Evolutionary conservation across 345 rosid species (phyloP).

Genomic region (Durio zibethinus): DNA sequence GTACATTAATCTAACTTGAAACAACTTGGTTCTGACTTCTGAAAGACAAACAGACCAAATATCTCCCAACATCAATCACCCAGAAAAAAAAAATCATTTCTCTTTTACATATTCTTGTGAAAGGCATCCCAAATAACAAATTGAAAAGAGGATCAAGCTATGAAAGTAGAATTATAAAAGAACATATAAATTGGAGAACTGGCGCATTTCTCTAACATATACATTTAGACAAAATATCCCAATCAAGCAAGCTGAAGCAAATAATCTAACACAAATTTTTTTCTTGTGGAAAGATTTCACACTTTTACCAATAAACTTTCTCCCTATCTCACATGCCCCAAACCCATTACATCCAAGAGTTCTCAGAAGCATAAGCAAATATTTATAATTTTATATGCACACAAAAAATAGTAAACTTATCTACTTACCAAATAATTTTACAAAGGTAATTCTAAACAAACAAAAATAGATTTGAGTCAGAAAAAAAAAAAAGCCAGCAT

Average conservation of each 20-base stretch:
- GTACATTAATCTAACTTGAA: not conserved
- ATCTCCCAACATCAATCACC: conserved; percentile 1
- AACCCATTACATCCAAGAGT: not conserved
- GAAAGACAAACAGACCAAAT: conserved; percentile 2
- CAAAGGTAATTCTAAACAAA: too few relatives aligned
- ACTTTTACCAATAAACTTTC: not conserved
- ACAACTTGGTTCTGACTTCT: not conserved
- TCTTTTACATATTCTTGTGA: not conserved
- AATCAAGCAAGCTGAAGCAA: not conserved
- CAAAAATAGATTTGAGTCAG: too few relatives aligned
- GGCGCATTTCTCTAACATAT: not conserved
- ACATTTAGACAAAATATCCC: not conserved
- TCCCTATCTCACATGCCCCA: not conserved
- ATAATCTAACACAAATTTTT: not conserved
- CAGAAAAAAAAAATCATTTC: not conserved
- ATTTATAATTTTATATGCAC: too few relatives aligned
- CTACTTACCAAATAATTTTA: too few relatives aligned
- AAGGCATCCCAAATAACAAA: not conserved
- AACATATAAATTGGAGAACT: not conserved
- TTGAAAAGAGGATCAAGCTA: too few relatives aligned
- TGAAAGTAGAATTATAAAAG: not conserved
- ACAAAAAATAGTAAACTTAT: not conserved
- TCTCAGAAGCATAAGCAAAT: too few relatives aligned
- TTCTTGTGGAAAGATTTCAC: not conserved
- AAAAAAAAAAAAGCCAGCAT: not conserved